Evolutionary conservation across 768 basidiomycete genomes (phyloP).

Genomic region (Leccinum rimulosum): DNA sequence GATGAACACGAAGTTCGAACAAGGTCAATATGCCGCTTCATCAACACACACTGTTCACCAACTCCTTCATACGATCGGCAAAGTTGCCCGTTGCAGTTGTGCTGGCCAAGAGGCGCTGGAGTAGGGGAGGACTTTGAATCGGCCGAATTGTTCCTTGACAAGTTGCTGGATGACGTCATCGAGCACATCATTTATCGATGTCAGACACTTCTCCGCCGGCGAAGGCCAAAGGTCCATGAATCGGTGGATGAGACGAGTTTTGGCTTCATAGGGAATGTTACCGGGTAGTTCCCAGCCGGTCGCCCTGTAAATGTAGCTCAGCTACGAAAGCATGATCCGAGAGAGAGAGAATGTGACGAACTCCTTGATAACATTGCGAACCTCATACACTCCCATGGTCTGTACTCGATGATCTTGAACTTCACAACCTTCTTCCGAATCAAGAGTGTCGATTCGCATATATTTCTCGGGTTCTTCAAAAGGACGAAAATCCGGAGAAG

Average conservation of each 20-base stretch:
- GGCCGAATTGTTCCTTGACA: conserved; percentile 38
- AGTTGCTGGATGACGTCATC: conserved; percentile 28
- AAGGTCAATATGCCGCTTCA: too few relatives aligned
- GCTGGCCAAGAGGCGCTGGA: conserved; percentile 31
- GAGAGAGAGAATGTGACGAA: conserved; percentile 15
- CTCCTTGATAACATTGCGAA: conserved; percentile 36
- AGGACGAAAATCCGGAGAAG: conserved; percentile 43
- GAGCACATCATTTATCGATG: conserved; percentile 31
- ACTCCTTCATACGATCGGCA: conserved; percentile 35
- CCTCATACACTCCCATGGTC: conserved; percentile 32
- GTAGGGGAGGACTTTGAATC: conserved; percentile 39
- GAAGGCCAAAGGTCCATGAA: conserved; percentile 37
- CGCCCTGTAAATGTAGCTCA: conserved; percentile 27
- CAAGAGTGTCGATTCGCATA: conserved; percentile 8
- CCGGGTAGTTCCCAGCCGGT: conserved; percentile 43
- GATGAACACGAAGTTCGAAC: too few relatives aligned
- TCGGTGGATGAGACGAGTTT: conserved; percentile 33
- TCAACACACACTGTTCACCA: conserved; percentile 26
- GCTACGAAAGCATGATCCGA: background rate
- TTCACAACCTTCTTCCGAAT: background rate
- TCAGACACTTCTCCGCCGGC: conserved; percentile 37
- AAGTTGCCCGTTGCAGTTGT: conserved; percentile 9
- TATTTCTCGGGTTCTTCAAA: conserved; percentile 17
- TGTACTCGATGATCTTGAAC: conserved; percentile 1
- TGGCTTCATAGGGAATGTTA: conserved; percentile 42